These are phyloP conservation scores for Gentiana straminea DNA, from an alignment of 257 asterid species.

Conservation along the genomic window DNA sequence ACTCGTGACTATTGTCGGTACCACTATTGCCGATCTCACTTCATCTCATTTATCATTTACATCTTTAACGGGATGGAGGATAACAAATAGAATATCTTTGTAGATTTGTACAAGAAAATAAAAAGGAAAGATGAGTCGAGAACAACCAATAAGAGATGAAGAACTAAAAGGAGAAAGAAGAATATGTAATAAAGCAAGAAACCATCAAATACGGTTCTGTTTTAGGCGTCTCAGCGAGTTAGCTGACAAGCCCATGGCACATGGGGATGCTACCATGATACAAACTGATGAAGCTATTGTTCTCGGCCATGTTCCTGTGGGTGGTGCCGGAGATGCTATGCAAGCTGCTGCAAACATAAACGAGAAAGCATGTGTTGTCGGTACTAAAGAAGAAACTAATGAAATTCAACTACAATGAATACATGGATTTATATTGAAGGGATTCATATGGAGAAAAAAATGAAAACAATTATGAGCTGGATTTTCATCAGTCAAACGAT, in stretches of 20 bases:
- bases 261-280: slow-evolving; percentile 64
- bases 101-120: too few relatives aligned
- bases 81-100: too few relatives aligned
- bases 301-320: slow-evolving; percentile 39
- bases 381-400: slow-evolving; percentile 29
- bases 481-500: too few relatives aligned
- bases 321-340: slow-evolving; percentile 58
- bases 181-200: neutral
- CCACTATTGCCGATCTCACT: too few relatives aligned
- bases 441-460: too few relatives aligned
- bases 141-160: slow-evolving; percentile 19
- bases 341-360: slow-evolving; percentile 48
- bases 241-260: slow-evolving; percentile 39
- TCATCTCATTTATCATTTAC: too few relatives aligned
- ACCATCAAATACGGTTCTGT: slow-evolving; percentile 54
- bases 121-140: slow-evolving; percentile 35
- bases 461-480: too few relatives aligned
- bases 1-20: too few relatives aligned
- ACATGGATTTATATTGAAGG: too few relatives aligned
- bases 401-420: too few relatives aligned
- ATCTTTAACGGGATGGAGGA: too few relatives aligned
- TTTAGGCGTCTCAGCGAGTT: slow-evolving; percentile 47
- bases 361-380: slow-evolving; percentile 42
- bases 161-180: slow-evolving; percentile 14
- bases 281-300: slow-evolving; percentile 46